Percentiles rank a stretch among this genome's conserved stretches.
Evolutionary conservation across 2,329 filamentous ascomycete species (phyloP).

Genomic region (Arthroderma sp.): DNA sequence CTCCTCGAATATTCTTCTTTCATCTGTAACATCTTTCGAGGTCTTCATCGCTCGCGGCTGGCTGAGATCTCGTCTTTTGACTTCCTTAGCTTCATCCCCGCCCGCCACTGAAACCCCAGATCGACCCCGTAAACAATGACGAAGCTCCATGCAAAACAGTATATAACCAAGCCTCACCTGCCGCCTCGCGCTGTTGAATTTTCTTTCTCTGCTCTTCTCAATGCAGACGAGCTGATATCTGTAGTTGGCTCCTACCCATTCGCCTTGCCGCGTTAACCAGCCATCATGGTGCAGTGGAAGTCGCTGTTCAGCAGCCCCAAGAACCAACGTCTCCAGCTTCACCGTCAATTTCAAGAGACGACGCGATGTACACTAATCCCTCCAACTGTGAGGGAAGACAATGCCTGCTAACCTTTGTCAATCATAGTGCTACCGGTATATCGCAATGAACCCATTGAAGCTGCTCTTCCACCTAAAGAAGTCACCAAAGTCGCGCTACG

Average conservation of each 20-base stretch:
- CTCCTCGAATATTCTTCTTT: no score
- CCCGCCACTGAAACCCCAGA: no score
- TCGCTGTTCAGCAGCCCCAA: slow-evolving; percentile 20
- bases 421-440: slow-evolving; percentile 31
- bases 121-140: no score
- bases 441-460: slow-evolving; percentile 31
- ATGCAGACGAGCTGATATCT: background rate
- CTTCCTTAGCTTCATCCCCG: no score
- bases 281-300: slow-evolving; percentile 27
- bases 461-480: slow-evolving; percentile 60
- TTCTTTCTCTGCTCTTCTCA: background rate
- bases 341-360: slow-evolving; percentile 22
- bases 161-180: no score
- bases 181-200: background rate
- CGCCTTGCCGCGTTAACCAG: background rate
- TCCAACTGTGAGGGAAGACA: background rate
- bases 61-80: no score
- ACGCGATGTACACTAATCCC: slow-evolving; percentile 23
- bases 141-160: no score
- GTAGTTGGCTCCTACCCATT: background rate
- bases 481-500: slow-evolving; percentile 84
- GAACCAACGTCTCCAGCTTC: slow-evolving; percentile 19
- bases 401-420: background rate
- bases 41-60: no score
- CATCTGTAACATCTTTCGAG: no score